Base-by-base conservation (phyloP, 2,329 filamentous ascomycete species). In the Penicillium aurantiogriseum region DNA sequence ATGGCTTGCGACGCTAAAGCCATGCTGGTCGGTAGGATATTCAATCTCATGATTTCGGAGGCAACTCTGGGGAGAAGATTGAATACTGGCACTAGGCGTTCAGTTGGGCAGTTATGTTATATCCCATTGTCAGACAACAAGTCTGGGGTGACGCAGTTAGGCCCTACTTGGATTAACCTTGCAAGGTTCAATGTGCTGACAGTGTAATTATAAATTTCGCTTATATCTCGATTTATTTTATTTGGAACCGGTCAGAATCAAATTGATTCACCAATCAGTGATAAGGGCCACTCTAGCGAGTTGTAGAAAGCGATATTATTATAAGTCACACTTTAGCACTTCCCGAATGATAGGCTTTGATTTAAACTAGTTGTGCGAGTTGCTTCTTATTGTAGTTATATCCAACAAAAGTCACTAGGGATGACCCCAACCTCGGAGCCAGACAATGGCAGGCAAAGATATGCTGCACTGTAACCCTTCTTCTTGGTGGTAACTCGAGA, bases 21-120 rank as follows among this genome's bases (percentile, higher is more conserved):
- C 35, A 63, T 23, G 23, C 49, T 31, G 11, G 33, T n/a, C 31
- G 2, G 7, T 19, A 63, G 19, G 2, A 46, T 29, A 25, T 19
- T 36, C 13, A 57, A n/a, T 39, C 57, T 64, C 62, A 64, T 65
- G 7, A 4, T 21, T 39, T 13, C 5, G 11, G 21, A 25, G 10
- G 25, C 9, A 15, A 9, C n/a, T 39, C 8, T 19, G 4, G 15
- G 3, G 4, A 42, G 25, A 49, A n/a, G 9, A 25, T 42, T 31
- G 17, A 5, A n/a, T 7, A 38, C 4, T 11, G n/a, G 40, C 5
- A 33, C 19, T 23, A 35, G 54, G 13, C 2, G 17, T 29, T 6
- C 10, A 21, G 21, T 35, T 36, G 13, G 4, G 5, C 31, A 42
- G 36, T 36, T 48, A 35, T 17, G 43, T 54, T 54, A 49, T 54